Evolutionary conservation across 495 filamentous ascomycete species (phyloP).

Genomic region (Tuber aestivum): DNA sequence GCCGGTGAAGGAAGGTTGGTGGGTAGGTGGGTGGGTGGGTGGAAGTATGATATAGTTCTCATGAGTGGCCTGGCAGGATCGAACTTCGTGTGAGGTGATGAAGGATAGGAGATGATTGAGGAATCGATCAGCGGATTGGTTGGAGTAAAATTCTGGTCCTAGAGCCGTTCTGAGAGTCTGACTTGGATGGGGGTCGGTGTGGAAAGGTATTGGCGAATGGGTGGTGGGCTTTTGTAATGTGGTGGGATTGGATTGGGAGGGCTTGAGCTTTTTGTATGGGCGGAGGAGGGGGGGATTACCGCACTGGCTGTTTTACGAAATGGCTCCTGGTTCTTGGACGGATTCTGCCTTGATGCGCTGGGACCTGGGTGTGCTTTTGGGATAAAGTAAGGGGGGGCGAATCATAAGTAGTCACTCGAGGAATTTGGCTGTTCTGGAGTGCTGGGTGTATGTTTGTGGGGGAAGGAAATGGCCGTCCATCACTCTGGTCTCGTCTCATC

Average conservation of each 20-base stretch:
- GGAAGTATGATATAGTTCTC: not conserved
- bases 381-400: not conserved
- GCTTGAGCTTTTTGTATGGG: not conserved
- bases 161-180: not conserved
- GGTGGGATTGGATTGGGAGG: slow-evolving; percentile 1
- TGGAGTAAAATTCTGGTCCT: not conserved
- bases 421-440: not conserved
- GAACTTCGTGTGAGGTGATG: not conserved
- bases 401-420: slow-evolving; percentile 1
- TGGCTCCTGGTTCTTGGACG: not conserved
- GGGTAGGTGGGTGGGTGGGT: not conserved
- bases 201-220: not conserved
- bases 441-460: not conserved
- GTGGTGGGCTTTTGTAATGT: not conserved
- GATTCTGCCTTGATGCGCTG: not conserved
- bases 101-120: not conserved
- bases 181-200: not conserved
- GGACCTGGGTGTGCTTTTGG: not conserved
- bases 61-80: not conserved
- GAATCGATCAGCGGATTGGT: not conserved
- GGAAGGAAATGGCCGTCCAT: not conserved
- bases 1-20: not conserved
- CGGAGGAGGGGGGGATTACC: not conserved
- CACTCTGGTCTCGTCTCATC: not conserved
- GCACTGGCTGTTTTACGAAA: not conserved